Evolutionary conservation across 306 rosid species (phyloP).

Genomic region (Vigna mungo): DNA sequence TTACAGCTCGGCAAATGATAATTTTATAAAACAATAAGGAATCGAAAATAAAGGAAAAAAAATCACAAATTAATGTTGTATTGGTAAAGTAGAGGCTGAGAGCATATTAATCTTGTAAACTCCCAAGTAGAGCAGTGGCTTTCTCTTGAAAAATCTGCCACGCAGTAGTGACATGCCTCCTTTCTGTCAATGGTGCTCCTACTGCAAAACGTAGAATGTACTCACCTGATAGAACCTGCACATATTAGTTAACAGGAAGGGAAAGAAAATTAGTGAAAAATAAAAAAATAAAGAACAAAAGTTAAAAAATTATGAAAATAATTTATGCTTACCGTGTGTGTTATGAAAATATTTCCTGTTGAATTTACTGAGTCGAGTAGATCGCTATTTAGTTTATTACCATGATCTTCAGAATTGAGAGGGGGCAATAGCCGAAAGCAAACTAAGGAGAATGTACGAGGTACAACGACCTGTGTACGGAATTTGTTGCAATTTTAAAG

Average conservation of each 20-base stretch:
- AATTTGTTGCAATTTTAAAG: slow-evolving; percentile 20
- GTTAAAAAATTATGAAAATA: background rate
- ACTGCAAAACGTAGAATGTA: slow-evolving; percentile 76
- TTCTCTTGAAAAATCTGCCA: slow-evolving; percentile 80
- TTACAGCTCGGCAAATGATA: background rate
- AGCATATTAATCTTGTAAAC: slow-evolving; percentile 39
- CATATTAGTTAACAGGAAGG: slow-evolving; percentile 35
- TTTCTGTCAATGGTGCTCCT: slow-evolving; percentile 97
- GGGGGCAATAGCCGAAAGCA: slow-evolving; percentile 83
- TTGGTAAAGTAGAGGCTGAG: slow-evolving; percentile 8
- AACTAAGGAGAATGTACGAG: slow-evolving; percentile 82
- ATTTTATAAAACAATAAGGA: slow-evolving; percentile 5
- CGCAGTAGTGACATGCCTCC: slow-evolving; percentile 71
- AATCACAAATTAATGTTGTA: background rate
- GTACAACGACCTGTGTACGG: slow-evolving; percentile 61
- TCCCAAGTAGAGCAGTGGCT: slow-evolving; percentile 69
- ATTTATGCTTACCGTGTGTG: slow-evolving; percentile 80
- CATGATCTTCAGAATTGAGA: slow-evolving; percentile 53
- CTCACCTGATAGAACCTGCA: slow-evolving; percentile 84
- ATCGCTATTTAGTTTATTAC: slow-evolving; percentile 65
- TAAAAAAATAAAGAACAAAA: background rate
- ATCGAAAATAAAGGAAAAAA: background rate
- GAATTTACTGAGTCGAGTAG: slow-evolving; percentile 75
- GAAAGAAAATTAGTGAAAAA: slow-evolving; percentile 21
- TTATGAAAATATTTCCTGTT: slow-evolving; percentile 72